A percentile compares a stretch with the other conserved stretches of the same genome.
Evolutionary conservation across 495 filamentous ascomycete species (phyloP).

Genomic region (Copromyces sp.): DNA sequence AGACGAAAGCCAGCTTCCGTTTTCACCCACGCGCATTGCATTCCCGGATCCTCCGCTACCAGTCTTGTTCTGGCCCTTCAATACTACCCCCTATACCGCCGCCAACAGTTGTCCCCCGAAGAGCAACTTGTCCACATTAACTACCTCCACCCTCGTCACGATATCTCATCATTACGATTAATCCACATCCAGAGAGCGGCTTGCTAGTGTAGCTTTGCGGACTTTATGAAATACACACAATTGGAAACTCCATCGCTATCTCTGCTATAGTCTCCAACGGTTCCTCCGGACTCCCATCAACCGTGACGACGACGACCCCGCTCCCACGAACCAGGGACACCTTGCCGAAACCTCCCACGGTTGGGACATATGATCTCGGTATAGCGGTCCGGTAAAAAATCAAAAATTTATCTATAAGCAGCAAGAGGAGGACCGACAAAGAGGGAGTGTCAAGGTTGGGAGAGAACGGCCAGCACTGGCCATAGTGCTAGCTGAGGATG

Average conservation of each 20-base stretch:
- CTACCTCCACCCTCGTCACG: background rate
- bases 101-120: background rate
- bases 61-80: background rate
- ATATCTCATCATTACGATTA: background rate
- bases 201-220: background rate
- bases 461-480: background rate
- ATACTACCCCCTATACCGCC: background rate
- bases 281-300: background rate
- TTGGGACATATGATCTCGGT: background rate
- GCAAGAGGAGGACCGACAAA: background rate
- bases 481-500: constrained; percentile 27
- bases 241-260: background rate
- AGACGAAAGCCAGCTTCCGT: background rate
- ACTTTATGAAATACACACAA: background rate
- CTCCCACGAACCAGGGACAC: background rate
- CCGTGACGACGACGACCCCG: background rate
- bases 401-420: background rate
- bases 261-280: background rate
- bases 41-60: background rate
- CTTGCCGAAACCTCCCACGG: background rate
- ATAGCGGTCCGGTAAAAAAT: background rate
- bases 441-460: background rate
- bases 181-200: background rate
- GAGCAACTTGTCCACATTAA: background rate
- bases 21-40: background rate